Conservation (phyloP, 495 filamentous ascomycete genomes). For the Schizothecium vesticola region DNA sequence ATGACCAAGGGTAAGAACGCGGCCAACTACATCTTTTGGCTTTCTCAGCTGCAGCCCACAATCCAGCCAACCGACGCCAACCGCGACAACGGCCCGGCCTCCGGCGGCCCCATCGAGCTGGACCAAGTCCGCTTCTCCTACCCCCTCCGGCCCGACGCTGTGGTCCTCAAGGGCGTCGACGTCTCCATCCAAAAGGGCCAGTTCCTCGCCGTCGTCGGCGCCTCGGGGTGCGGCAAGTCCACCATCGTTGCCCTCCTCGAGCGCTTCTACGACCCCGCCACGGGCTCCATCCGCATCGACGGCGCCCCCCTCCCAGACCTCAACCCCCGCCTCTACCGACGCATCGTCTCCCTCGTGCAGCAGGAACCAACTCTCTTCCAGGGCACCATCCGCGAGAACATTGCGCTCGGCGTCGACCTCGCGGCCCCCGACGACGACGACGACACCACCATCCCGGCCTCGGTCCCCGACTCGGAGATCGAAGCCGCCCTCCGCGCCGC, state of each 20-base stretch:
- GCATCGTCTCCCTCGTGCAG: slow-evolving; percentile 21
- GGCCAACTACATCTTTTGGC: slow-evolving; percentile 45
- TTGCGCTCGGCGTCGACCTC: slow-evolving; percentile 42
- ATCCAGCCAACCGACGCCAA: slow-evolving; percentile 35
- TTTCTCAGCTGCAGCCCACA: slow-evolving; percentile 26
- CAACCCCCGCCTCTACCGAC: slow-evolving; percentile 39
- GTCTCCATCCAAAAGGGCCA: slow-evolving; percentile 61
- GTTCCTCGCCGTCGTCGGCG: slow-evolving; percentile 62
- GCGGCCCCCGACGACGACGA: slow-evolving; percentile 38
- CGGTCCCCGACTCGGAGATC: slow-evolving; percentile 25
- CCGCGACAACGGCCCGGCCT: slow-evolving; percentile 33
- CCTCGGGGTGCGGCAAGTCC: slow-evolving; percentile 25
- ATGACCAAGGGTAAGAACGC: slow-evolving; percentile 42
- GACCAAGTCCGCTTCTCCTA: slow-evolving; percentile 56
- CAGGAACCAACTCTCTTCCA: slow-evolving; percentile 38
- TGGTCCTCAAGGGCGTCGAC: slow-evolving; percentile 43
- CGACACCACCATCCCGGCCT: neutral
- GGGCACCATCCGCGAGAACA: slow-evolving; percentile 52
- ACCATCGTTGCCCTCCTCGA: slow-evolving; percentile 50
- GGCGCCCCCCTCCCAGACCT: slow-evolving; percentile 34
- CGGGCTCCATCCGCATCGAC: slow-evolving; percentile 48
- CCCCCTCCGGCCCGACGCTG: slow-evolving; percentile 47
- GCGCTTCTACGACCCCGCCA: slow-evolving; percentile 53
- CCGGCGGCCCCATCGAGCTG: slow-evolving; percentile 37
- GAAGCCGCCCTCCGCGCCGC: slow-evolving; percentile 49